Base-by-base conservation (phyloP, 1,139 yeast genomes). In the Suhomyces bribrorum region DNA sequence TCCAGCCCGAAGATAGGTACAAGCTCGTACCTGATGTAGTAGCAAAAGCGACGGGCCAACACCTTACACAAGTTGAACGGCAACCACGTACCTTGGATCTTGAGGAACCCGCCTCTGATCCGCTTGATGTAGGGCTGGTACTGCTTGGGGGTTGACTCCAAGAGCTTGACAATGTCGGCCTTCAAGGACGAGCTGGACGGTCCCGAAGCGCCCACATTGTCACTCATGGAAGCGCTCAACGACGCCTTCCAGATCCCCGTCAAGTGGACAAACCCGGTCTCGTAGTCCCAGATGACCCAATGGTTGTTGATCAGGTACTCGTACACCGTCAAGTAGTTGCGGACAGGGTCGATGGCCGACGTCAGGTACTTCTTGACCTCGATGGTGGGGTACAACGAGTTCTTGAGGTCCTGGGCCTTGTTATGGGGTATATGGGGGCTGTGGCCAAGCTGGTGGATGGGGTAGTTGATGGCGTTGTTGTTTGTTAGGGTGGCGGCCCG, bases 81-180 rank as follows among this genome's bases (percentile, higher is more conserved):
- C 29, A 89, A 65, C 97, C 97, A 90, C 5, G 96, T 88, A 2
- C 97, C 97, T 64, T 90, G 97, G 51, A 90, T 87, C 67, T 88
- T 89, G 50, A 90, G 73, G 53, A 82, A 87, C 3, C 97, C 97
- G 31, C 97, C 97, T 40, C 97, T 69, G 14, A 89, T 88, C 34
- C 96, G 74, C 50, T 81, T 79, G 39, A 88, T 78, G 29, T 77
- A 77, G 22, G 66, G 67, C 28, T 82, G 87, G 59, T 77, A 79
- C 49, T 75, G 64, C 52, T 77, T 83, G 4, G 89, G 94, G 20
- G 85, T 81, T 37, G 83, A 79, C 56, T 86, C 94, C 29, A 86
- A 67, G 32, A 86, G 65, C 58, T 81, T 82, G 40, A 83, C 87
- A 34, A 86, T 85, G 61, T 84, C 92, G 12, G 92, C 86, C 61